Percentiles rank a stretch among this genome's conserved stretches.
Conservation (phyloP, 2,329 filamentous ascomycete species). For the Calonectria pauciramosa region DNA sequence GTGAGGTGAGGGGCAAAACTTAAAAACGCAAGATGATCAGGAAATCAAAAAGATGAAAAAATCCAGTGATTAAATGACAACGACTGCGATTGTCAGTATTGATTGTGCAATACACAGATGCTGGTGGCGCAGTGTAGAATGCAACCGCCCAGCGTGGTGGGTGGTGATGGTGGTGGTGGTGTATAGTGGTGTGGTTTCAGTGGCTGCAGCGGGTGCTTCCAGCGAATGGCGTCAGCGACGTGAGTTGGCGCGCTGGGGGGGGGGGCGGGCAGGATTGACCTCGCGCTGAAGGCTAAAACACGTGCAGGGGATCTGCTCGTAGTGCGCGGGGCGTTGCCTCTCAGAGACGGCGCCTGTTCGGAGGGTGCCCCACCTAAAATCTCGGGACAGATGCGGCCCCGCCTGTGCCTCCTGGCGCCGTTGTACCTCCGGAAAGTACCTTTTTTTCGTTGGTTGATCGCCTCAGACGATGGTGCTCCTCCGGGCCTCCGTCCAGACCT, state of each 20-base stretch:
- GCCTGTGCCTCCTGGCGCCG: conserved; percentile 19
- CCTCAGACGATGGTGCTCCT: neutral
- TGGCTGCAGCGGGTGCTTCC: conserved; percentile 24
- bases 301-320: conserved; percentile 9
- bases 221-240: conserved; percentile 27
- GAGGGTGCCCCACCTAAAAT: conserved; percentile 21
- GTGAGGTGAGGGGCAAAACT: neutral
- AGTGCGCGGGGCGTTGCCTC: conserved; percentile 17
- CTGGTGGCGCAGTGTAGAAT: conserved; percentile 32
- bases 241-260: conserved; percentile 22
- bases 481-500: conserved; percentile 13
- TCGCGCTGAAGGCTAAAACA: conserved; percentile 19
- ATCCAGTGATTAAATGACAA: neutral
- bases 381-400: conserved; percentile 32
- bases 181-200: conserved; percentile 21
- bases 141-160: neutral
- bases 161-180: conserved; percentile 22
- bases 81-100: neutral
- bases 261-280: neutral
- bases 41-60: neutral
- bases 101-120: conserved; percentile 9
- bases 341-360: conserved; percentile 20
- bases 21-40: neutral
- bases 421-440: conserved; percentile 19
- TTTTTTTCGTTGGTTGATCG: conserved; percentile 23